Base-by-base conservation (phyloP, 2,329 filamentous ascomycete species). In the Samsoniella hepiali region DNA sequence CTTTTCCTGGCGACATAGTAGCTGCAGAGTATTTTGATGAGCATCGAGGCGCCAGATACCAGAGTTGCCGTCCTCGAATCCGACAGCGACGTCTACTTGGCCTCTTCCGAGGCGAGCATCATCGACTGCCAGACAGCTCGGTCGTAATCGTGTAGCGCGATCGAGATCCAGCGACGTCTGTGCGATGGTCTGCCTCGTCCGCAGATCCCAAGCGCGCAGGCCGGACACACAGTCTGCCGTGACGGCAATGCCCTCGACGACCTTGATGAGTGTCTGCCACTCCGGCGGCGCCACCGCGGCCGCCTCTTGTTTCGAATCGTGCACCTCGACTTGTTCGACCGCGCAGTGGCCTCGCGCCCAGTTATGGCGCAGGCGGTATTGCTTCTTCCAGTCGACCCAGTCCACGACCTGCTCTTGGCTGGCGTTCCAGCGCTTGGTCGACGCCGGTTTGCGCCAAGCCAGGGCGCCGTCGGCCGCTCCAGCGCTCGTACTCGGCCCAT, bases 291-390 rank as follows among this genome's bases (percentile, higher is more conserved):
- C 64, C 54, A 38, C 71, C 4, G 17, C 60, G 3, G 36, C 32
- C 10, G 31, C 5, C 32, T 17, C n/a, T 63, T 66, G 78, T 60
- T 81, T 78, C 10, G 65, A 59, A 45, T 71, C 70, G 45, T 70
- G 69, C 31, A 92, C 83, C 51, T 87, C 82, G 36, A 97, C 84
- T 74, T 96, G 91, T 42, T 90, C 88, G 13, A 97, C 86, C 44
- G 86, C 89, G 70, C 92, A 96, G 68, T 85, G 88, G 0, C 94
- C 95, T 66, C 83, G 86, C 1, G 90, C 85, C 95, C 95, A 98
- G 76, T 98, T 98, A 73, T 97, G 90, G 53, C 91, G 84, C 57
- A 97, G 81, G 70, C 89, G 91, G 76, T 96, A 98, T 70, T 95
- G 90, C 65, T 85, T 84, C 78, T 96, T 96, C 93, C 93, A 97